Conservation (phyloP, 345 rosid species). For the Eucalyptus rudis region DNA sequence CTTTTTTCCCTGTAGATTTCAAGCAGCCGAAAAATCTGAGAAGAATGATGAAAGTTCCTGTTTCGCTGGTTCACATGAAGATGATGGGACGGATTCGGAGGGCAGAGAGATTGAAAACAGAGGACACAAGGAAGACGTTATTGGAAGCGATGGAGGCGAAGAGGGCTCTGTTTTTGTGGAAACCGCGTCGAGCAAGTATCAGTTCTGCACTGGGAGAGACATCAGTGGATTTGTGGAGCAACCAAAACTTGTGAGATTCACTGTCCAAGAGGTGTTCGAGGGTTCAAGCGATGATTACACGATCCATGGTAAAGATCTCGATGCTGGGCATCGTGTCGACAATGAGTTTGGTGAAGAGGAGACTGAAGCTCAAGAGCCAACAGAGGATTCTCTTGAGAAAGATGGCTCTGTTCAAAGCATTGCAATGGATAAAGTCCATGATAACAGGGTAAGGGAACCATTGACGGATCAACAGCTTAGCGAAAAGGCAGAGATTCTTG, state of each 20-base stretch:
- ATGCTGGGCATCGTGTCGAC: not conserved
- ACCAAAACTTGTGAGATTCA: constrained; percentile 20
- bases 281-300: not conserved
- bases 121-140: not conserved
- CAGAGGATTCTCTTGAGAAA: not conserved
- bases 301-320: not conserved
- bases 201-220: constrained; percentile 15
- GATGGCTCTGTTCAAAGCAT: not conserved
- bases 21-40: not conserved
- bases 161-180: constrained; percentile 5
- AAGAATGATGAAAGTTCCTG: constrained; percentile 1
- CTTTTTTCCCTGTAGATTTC: constrained; percentile 3
- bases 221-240: constrained; percentile 41
- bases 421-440: not conserved
- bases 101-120: not conserved
- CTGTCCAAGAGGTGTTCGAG: constrained; percentile 15
- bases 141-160: not conserved
- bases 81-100: not conserved
- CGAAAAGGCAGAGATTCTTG: not conserved
- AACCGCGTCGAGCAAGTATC: constrained; percentile 18
- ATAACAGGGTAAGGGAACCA: not conserved
- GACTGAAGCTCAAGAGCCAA: not conserved
- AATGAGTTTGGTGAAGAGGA: not conserved
- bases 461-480: not conserved
- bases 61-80: not conserved